Conservation (phyloP, 805 yeast genomes). For the Spathaspora girioi region DNA sequence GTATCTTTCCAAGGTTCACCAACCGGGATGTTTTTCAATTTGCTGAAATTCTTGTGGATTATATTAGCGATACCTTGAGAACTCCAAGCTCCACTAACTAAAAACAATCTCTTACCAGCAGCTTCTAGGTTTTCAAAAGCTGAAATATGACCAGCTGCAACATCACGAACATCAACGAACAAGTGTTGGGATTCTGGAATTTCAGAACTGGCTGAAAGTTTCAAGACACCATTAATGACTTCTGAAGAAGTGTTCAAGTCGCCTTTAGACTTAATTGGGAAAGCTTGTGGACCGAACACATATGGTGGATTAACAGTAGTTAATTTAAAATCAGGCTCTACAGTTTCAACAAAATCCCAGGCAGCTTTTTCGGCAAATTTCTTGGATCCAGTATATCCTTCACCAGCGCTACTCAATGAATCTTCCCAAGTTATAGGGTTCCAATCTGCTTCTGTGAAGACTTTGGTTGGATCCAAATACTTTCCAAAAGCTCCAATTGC, state of each 20-base stretch:
- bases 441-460: conserved; percentile 2
- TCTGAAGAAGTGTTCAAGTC: conserved; percentile 24
- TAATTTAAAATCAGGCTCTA: conserved; percentile 17
- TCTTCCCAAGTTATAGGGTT: conserved; percentile 1
- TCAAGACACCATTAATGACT: conserved; percentile 19
- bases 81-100: conserved; percentile 13
- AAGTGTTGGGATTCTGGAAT: conserved; percentile 9
- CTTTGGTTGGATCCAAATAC: conserved; percentile 9
- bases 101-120: conserved; percentile 24
- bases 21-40: conserved; percentile 39
- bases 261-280: conserved; percentile 22
- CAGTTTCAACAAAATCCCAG: conserved; percentile 23
- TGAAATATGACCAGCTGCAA: conserved; percentile 23
- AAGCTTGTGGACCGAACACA: conserved; percentile 25
- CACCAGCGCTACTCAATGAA: background rate
- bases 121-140: conserved; percentile 18
- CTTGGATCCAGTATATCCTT: conserved; percentile 21
- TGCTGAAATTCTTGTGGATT: conserved; percentile 36
- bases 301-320: conserved; percentile 17
- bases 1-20: conserved; percentile 33
- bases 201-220: conserved; percentile 13
- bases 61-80: conserved; percentile 28
- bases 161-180: conserved; percentile 19
- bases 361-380: conserved; percentile 25
- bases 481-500: conserved; percentile 30